A percentile compares a stretch with the other conserved stretches of the same genome.
phyloP scores from a whole-genome alignment of 1,284 basidiomycete species.

The Irpex rosettiformis region DNA sequence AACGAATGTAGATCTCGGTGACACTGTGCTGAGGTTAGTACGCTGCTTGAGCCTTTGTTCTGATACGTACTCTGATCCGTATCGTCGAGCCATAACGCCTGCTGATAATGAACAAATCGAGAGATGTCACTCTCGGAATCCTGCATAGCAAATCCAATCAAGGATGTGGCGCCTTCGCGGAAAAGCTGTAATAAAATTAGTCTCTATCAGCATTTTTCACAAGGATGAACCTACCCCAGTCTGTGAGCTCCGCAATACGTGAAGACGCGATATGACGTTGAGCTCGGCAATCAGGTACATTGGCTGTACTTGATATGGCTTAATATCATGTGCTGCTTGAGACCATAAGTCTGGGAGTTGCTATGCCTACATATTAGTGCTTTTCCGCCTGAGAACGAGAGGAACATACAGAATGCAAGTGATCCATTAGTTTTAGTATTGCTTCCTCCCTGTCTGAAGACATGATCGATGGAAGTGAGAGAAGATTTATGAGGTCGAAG shows the following conservation, averaged over 20 bases:
- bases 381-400: neutral
- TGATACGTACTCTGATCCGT: constrained; percentile 33
- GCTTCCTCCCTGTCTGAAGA: neutral
- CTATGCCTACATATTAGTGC: neutral
- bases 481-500: constrained; percentile 7
- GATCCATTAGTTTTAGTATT: neutral
- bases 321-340: neutral
- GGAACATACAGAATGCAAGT: neutral
- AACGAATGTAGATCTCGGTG: constrained; percentile 21
- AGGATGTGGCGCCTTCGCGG: neutral
- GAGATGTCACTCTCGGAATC: constrained; percentile 33
- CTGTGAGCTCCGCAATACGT: neutral
- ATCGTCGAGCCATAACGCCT: constrained; percentile 48
- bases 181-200: neutral
- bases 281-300: constrained; percentile 3
- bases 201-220: neutral
- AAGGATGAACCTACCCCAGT: neutral
- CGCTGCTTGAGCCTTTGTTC: neutral
- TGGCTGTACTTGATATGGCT: neutral
- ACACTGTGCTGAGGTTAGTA: constrained; percentile 1
- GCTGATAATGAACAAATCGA: constrained; percentile 50
- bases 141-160: constrained; percentile 33
- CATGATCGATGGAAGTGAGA: neutral
- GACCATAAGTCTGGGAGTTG: constrained; percentile 5
- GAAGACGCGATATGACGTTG: neutral